Percentiles rank a stretch among this genome's conserved stretches.
These are phyloP conservation scores for Moniliella sp. DNA, from an alignment of 1,284 basidiomycete genomes.

Conservation along the genomic window DNA sequence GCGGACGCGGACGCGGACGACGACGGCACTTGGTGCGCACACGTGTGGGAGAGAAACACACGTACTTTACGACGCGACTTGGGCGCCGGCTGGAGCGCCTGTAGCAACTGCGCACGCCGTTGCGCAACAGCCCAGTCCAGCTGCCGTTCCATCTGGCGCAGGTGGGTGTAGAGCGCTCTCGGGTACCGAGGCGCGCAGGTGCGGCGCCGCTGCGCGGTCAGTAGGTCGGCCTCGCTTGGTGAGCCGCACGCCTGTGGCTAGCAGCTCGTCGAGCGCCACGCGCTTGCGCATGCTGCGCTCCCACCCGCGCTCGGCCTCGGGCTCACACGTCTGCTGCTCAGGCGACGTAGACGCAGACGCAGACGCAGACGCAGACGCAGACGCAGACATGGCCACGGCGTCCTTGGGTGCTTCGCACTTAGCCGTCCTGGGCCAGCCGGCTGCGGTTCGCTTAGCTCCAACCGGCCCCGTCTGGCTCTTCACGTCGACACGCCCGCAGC, in stretches of 20 bases:
- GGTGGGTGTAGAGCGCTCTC: constrained; percentile 55
- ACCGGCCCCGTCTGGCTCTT: too few relatives aligned
- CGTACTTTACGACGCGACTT: not conserved
- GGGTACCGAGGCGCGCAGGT: constrained; percentile 40
- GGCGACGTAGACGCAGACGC: too few relatives aligned
- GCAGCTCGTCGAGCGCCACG: not conserved
- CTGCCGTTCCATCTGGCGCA: constrained; percentile 68
- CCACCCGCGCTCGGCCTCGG: not conserved
- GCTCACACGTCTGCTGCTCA: too few relatives aligned
- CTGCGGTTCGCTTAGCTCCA: too few relatives aligned
- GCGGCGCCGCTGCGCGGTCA: constrained; percentile 50
- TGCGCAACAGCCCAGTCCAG: constrained; percentile 84
- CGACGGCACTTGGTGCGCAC: too few relatives aligned
- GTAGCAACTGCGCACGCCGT: constrained; percentile 54
- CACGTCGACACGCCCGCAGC: too few relatives aligned
- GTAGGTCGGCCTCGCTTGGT: constrained; percentile 54
- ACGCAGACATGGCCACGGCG: too few relatives aligned
- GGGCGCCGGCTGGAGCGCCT: constrained; percentile 31
- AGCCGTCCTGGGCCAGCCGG: too few relatives aligned
- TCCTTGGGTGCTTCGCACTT: too few relatives aligned
- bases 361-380: too few relatives aligned
- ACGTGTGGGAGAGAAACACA: not conserved
- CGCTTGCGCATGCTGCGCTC: not conserved
- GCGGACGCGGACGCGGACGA: too few relatives aligned
- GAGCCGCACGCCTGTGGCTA: constrained; percentile 18